Percentiles rank a stretch among this genome's conserved stretches.
Conservation (phyloP, 306 rosid species). For the Herpetospermum pedunculosum region DNA sequence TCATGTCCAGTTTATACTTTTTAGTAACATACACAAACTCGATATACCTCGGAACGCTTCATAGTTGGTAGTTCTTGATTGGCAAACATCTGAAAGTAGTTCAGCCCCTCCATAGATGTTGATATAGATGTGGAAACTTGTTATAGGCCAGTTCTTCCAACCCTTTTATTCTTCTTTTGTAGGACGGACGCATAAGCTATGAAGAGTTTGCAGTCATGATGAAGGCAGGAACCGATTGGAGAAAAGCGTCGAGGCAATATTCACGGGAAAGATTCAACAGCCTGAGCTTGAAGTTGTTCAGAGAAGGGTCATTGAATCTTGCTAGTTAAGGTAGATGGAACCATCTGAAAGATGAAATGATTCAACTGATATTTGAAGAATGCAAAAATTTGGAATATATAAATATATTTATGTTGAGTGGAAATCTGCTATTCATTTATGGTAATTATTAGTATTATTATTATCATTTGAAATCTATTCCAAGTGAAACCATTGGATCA, state of each 20-base stretch:
- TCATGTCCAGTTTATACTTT: background rate
- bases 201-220: conserved; percentile 83
- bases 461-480: background rate
- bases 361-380: background rate
- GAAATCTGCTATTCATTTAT: conserved; percentile 1
- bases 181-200: conserved; percentile 89
- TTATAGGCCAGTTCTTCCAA: background rate
- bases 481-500: background rate
- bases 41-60: background rate
- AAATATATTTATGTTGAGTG: conserved; percentile 1
- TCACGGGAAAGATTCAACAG: conserved; percentile 51
- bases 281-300: conserved; percentile 46
- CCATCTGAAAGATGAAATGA: conserved; percentile 1
- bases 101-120: background rate
- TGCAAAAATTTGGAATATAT: background rate
- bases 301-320: conserved; percentile 39
- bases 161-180: conserved; percentile 6
- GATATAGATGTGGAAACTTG: background rate
- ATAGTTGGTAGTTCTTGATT: background rate
- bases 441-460: background rate
- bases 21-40: background rate
- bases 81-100: background rate
- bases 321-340: conserved; percentile 35
- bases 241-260: conserved; percentile 68
- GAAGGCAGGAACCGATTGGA: conserved; percentile 95